phyloP scores from a whole-genome alignment of 331 rosid species.

The Dryas integrifolia region DNA sequence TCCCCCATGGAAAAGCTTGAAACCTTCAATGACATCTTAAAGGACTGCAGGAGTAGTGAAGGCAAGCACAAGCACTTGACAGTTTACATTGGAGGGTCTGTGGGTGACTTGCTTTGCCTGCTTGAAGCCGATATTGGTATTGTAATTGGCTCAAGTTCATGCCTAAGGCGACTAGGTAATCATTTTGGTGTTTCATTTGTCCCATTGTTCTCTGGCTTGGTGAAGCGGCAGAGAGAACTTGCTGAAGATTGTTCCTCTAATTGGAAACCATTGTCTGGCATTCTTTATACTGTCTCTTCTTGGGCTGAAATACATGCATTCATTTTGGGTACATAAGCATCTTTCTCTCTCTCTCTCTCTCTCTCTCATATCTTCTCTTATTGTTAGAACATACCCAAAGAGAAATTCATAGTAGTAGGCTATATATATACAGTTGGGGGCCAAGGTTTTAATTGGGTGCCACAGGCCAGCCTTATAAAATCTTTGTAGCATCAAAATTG shows the following conservation, averaged over 20 bases:
- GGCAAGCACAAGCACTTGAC: constrained; percentile 18
- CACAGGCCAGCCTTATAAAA: neutral
- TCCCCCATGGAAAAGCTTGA: constrained; percentile 22
- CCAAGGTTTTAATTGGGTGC: constrained; percentile 11
- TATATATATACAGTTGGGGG: constrained; percentile 10
- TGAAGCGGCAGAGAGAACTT: constrained; percentile 20
- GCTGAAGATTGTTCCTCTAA: neutral
- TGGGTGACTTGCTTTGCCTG: constrained; percentile 33
- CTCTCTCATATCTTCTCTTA: neutral
- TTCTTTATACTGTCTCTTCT: constrained; percentile 27
- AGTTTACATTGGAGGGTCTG: constrained; percentile 31
- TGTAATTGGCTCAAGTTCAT: constrained; percentile 25
- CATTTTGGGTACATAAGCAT: constrained; percentile 26
- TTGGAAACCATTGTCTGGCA: constrained; percentile 29
- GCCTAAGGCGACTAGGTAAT: constrained; percentile 16
- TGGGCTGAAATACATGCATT: constrained; percentile 38
- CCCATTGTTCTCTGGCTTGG: constrained; percentile 30
- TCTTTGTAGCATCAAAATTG: neutral
- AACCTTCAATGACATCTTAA: constrained; percentile 18
- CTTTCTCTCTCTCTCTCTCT: neutral
- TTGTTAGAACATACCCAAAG: neutral
- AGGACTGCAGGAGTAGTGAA: constrained; percentile 3
- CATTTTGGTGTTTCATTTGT: constrained; percentile 27
- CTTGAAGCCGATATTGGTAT: constrained; percentile 34
- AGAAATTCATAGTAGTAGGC: neutral